Base-by-base conservation (phyloP, 2,329 filamentous ascomycete species). In the Xylaria sp. region DNA sequence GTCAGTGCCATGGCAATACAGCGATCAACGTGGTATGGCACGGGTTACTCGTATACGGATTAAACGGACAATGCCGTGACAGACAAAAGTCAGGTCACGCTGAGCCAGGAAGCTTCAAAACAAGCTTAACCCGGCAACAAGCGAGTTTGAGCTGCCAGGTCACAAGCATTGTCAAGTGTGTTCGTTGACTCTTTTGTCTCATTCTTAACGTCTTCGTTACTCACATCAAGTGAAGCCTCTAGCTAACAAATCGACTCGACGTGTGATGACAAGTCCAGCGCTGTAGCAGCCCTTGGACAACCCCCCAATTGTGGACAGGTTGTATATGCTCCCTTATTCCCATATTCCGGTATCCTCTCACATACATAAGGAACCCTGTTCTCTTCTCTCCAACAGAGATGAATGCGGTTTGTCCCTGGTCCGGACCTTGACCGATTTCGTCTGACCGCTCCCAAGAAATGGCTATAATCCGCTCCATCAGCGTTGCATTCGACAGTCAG, bases 371-470 rank as follows among this genome's bases (percentile, higher is more conserved):
- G 68, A 68, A 4, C 69, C 69, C 8, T 67, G 69, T 54, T 6
- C 61, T 71, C 4, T 70, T 69, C 63, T 67, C 68, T 18, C 58
- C 71, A 42, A 13, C 52, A 60, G 59, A 54, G 68, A 71, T 52
- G 69, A 71, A 57, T 65, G 70, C 58, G 59, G 60, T 7, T 61
- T 71, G 6, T 63, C 68, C 4, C 51, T 64, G 10, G 52, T 60
- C 18, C 18, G 61, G 10, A 63, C 69, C 13, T 66, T 77, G 34
- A 73, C 74, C 13, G 74, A 80, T 19, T 83, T 83, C 68, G 67
- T 82, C 35, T 78, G 1, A 79, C 76, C 6, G 81, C 76, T 50
- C 62, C 79, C 18, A 78, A 78, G 47, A 80, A 80, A 5, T 1
- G 4, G 23, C 23, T 23, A 23, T 23, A 23, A 23, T 23, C 75